These are phyloP conservation scores for Solanum clarkiae DNA, from an alignment of 257 asterid species.

Conservation along the genomic window DNA sequence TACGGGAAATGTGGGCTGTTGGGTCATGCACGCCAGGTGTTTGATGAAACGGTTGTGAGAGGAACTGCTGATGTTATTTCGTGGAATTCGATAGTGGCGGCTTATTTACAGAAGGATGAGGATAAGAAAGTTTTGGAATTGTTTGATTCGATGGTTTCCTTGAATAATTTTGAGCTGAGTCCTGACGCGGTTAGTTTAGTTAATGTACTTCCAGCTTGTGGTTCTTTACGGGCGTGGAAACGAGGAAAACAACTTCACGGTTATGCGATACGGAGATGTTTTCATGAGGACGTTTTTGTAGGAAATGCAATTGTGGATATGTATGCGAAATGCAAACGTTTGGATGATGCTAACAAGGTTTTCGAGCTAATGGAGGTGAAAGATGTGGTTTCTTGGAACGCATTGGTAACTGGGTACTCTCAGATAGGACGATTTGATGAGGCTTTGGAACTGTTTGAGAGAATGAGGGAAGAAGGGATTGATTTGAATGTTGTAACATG, in stretches of 20 bases:
- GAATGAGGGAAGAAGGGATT: conserved; percentile 47
- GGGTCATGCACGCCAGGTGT: conserved; percentile 35
- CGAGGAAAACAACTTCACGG: conserved; percentile 61
- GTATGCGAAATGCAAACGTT: conserved; percentile 68
- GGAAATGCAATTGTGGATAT: conserved; percentile 79
- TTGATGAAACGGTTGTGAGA: conserved; percentile 44
- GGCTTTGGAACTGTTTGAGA: conserved; percentile 50
- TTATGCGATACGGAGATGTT: conserved; percentile 44
- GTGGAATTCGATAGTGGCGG: conserved; percentile 72
- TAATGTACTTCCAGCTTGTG: conserved; percentile 71
- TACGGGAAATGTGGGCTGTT: conserved; percentile 55
- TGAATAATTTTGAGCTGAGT: conserved; percentile 17
- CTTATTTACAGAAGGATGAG: conserved; percentile 38
- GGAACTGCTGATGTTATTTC: conserved; percentile 54
- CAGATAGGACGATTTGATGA: conserved; percentile 61
- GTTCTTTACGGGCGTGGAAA: conserved; percentile 28
- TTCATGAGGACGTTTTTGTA: conserved; percentile 49
- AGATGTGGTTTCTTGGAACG: conserved; percentile 90
- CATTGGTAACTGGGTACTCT: conserved; percentile 74
- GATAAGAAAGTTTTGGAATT: conserved; percentile 25
- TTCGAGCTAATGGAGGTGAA: conserved; percentile 58
- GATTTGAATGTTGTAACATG: conserved; percentile 72
- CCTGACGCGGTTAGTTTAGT: conserved; percentile 76
- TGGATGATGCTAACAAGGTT: conserved; percentile 56
- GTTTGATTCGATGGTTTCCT: conserved; percentile 39